Conservation (phyloP, 257 asterid genomes). For the Nicotiana benthamiana region DNA sequence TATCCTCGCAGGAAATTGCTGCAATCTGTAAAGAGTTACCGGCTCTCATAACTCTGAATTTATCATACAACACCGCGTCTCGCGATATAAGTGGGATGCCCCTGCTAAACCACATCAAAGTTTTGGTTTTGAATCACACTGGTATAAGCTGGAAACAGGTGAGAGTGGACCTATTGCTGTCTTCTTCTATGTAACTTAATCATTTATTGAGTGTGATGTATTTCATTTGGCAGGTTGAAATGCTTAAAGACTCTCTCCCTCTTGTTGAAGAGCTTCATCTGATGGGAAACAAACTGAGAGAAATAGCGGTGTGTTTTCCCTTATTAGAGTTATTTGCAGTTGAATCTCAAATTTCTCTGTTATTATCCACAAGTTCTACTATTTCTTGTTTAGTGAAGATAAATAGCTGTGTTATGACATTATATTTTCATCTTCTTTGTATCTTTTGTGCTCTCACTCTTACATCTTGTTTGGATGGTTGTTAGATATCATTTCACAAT, state of each 20-base stretch:
- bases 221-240: slow-evolving; percentile 55
- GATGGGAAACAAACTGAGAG: slow-evolving; percentile 63
- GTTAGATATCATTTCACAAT: too few species aligned
- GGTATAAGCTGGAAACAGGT: slow-evolving; percentile 84
- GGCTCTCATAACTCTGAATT: slow-evolving; percentile 59
- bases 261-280: slow-evolving; percentile 81
- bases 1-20: slow-evolving; percentile 59
- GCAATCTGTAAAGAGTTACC: slow-evolving; percentile 58
- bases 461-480: too few species aligned
- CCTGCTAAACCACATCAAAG: slow-evolving; percentile 46
- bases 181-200: slow-evolving; percentile 5
- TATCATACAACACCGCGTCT: slow-evolving; percentile 61
- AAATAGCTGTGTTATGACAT: background rate
- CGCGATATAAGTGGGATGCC: slow-evolving; percentile 37
- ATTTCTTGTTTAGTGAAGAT: background rate
- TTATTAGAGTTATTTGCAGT: background rate
- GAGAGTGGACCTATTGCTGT: slow-evolving; percentile 7
- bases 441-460: background rate
- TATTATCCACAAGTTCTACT: background rate
- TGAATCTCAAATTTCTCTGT: background rate
- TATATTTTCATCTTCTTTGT: background rate
- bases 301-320: slow-evolving; percentile 44
- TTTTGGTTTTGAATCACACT: slow-evolving; percentile 75
- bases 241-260: slow-evolving; percentile 63
- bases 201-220: background rate